phyloP scores from a whole-genome alignment of 192 early-diverging fungal genomes.

The Coemansia sp. region DNA sequence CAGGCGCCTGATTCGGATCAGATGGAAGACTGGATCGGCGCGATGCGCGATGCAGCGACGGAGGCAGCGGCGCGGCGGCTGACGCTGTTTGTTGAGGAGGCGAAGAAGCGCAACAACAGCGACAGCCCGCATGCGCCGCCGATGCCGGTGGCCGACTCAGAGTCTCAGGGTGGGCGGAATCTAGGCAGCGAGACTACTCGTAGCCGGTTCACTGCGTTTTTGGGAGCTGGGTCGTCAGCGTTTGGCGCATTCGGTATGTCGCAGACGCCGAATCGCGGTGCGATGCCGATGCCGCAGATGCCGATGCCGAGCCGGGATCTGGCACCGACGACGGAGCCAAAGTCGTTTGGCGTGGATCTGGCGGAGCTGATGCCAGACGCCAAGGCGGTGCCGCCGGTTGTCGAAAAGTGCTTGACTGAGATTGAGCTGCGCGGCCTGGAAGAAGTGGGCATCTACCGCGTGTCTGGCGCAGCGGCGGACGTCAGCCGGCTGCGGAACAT shows the following conservation, averaged over 20 bases:
- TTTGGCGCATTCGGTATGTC: constrained; percentile 36
- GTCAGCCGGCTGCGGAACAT: constrained; percentile 59
- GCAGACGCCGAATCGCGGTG: constrained; percentile 29
- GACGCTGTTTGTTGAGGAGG: constrained; percentile 68
- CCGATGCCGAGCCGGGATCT: constrained; percentile 10
- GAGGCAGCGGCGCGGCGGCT: constrained; percentile 69
- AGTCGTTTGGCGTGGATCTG: constrained; percentile 65
- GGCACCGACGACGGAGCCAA: constrained; percentile 37
- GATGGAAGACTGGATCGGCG: constrained; percentile 72
- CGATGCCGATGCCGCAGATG: constrained; percentile 18
- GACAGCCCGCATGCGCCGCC: constrained; percentile 8
- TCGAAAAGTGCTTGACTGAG: constrained; percentile 69
- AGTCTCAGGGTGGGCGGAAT: constrained; percentile 6
- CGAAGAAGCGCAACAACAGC: constrained; percentile 40
- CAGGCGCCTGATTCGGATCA: constrained; percentile 66
- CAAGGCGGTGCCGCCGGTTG: constrained; percentile 57
- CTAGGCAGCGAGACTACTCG: constrained; percentile 40
- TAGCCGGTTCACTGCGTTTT: constrained; percentile 49
- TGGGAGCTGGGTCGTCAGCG: constrained; percentile 42
- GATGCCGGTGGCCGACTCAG: constrained; percentile 7
- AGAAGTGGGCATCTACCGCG: constrained; percentile 75
- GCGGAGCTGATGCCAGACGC: constrained; percentile 60
- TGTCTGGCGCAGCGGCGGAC: constrained; percentile 64
- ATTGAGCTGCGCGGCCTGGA: constrained; percentile 72
- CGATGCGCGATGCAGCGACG: constrained; percentile 66